phyloP scores from a whole-genome alignment of 768 basidiomycete species.

The Boletus fagicola region DNA sequence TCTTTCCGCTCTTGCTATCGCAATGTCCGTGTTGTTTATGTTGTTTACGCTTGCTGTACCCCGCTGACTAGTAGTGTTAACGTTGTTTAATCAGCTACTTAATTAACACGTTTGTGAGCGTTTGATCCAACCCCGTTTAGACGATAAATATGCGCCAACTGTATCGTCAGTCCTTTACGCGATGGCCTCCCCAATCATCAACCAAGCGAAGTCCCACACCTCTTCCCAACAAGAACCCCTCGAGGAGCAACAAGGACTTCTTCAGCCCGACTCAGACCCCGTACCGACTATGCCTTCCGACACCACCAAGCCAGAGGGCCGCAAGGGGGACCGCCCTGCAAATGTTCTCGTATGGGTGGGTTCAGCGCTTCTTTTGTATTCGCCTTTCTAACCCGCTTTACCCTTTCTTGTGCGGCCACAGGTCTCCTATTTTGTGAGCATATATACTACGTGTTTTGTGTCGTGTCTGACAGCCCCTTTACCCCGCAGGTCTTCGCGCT shows the following conservation, averaged over 20 bases:
- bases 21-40: conserved; percentile 14
- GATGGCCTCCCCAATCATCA: background rate
- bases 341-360: conserved; percentile 38
- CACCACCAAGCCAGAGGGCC: conserved; percentile 35
- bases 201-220: background rate
- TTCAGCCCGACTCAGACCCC: background rate
- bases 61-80: conserved; percentile 26
- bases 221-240: background rate
- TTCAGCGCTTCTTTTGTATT: background rate
- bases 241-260: conserved; percentile 19
- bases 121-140: background rate
- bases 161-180: background rate
- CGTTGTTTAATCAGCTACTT: conserved; percentile 25
- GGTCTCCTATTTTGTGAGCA: conserved; percentile 22
- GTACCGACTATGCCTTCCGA: conserved; percentile 24
- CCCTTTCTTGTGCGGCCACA: background rate
- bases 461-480: conserved; percentile 1
- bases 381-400: background rate
- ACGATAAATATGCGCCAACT: background rate
- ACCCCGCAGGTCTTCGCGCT: conserved; percentile 37
- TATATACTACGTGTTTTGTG: background rate
- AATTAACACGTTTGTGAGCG: background rate
- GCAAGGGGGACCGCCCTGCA: conserved; percentile 39
- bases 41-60: conserved; percentile 25
- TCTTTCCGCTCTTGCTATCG: conserved; percentile 9